Base-by-base conservation (phyloP, 345 rosid species). In the Acer saccharum region DNA sequence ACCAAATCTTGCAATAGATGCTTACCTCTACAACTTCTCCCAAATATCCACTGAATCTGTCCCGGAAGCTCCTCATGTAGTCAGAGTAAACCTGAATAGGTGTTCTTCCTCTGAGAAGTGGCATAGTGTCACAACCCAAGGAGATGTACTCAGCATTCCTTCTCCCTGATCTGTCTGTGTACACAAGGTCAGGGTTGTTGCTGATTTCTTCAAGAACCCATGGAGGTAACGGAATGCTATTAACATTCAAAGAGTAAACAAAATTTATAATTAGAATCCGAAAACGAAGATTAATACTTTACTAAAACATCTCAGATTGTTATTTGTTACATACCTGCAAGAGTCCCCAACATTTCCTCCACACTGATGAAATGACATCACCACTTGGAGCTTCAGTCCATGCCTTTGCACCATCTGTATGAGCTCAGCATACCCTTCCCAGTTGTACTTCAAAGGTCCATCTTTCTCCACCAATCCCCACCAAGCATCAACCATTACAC, bases 261-360 rank as follows among this genome's bases (percentile, higher is more conserved):
- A 43, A 57, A 10, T 46, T 46, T 46, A 46, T 46, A 46, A 46
- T 46, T 46, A 46, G 50, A 46, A 43, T 43, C 46, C 46, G 46
- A 43, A 46, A 46, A 10, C 50, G 10, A 65, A 27, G 32, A 27
- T 27, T 64, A 14, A 64, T 14, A 13, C 7, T 27, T n/a, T 35
- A 12, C 68, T 0, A 29, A 43, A 43, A 43, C 10, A 43, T 43
- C 9, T 43, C 46, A 35, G 39, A 35, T 4, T 35, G 39, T 35
- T 35, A 35, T 4, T 35, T 35, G 6, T 35, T 35, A 35, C 39
- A 35, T 35, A 35, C 39, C 39, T 94, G 99, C 97, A 94, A 77
- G 98, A 94, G 83, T 96, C 99, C 79, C 98, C 98, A 2, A 96
- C 99, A 86, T 96, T 94, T 77, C 99, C 98, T 66, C 99, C 98